Evolutionary conservation across 371 early-diverging fungal genomes (phyloP), one percentile per base, ranked within the genome.

Genomic region (Apophysomyces trapeziformis): DNA sequence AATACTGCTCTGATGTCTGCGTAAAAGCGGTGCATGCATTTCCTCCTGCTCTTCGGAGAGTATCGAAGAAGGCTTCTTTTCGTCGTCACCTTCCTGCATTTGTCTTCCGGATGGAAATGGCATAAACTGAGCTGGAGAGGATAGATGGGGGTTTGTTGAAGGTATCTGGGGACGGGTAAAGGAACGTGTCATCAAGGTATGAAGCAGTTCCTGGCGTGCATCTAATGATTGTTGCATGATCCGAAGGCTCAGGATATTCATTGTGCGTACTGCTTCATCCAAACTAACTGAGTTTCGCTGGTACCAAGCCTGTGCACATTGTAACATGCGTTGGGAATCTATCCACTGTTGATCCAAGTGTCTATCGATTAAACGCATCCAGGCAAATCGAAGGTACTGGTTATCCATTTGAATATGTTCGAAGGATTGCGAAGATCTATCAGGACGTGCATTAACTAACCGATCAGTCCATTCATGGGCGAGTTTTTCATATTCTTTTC

Each of bases 261-360:
- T 75, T 4, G 80, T 73, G 61, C 68, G 77, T 2, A 75, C 75
- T 1, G 77, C 80, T 50, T 80, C 77, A 8, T 57, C 38, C 2
- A 71, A 14, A 18, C 63, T 65, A 11, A 77, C 47, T 5, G 67
- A 59, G 14, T 70, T 66, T n/a, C 71, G 72, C 5, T 66, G 60
- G 16, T 75, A 77, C 80, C 80, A 80, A 26, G 75, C 75, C 56
- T 77, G 77, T 21, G 80, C 80, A 43, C 80, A 80, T 38, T 75
- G 73, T 0, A 80, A 65, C 72, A 80, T 75, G 38, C 72, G 75
- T 38, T 80, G 77, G 5, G 80, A 72, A 38, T 80, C 80, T 14
- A 73, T 14, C 80, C 77, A 80, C 38, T 75, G 74, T 37, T 73
- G 75, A 38, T 80, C 80, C n/a, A 80, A 67, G 57, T 72, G 73